phyloP scores from a whole-genome alignment of 192 early-diverging fungal genomes.

The Linnemannia schmuckeri region DNA sequence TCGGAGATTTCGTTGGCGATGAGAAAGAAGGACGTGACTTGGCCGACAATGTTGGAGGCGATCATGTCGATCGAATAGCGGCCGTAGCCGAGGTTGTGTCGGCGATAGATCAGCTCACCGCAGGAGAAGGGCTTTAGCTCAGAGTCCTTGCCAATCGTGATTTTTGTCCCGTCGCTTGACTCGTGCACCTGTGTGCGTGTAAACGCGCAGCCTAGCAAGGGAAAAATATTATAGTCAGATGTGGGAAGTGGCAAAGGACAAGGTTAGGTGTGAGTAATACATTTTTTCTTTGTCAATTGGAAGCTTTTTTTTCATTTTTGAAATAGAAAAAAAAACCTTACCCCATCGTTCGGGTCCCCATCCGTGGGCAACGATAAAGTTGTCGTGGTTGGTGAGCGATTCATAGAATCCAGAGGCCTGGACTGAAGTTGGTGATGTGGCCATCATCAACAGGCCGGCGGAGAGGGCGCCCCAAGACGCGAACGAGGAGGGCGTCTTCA shows the following conservation, averaged over 20 bases:
- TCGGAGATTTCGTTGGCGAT: conserved; percentile 42
- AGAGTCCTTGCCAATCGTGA: conserved; percentile 48
- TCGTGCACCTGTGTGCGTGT: conserved; percentile 39
- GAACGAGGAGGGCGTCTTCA: background rate
- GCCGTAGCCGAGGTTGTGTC: conserved; percentile 25
- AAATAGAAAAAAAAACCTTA: background rate
- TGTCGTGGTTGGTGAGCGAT: conserved; percentile 20
- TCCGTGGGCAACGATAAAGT: conserved; percentile 46
- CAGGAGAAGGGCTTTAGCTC: conserved; percentile 36
- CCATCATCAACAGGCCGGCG: background rate
- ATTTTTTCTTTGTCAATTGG: background rate
- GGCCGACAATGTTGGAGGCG: conserved; percentile 36
- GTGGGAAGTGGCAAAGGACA: too few relatives aligned
- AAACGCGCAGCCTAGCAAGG: conserved; percentile 38
- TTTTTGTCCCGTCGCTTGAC: conserved; percentile 7
- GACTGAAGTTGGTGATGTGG: background rate
- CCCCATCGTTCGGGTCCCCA: conserved; percentile 53
- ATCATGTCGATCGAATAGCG: conserved; percentile 51
- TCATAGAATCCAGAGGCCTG: conserved; percentile 21
- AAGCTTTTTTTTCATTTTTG: background rate
- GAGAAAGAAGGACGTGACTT: conserved; percentile 50
- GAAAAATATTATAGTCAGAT: too few relatives aligned
- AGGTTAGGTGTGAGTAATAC: background rate
- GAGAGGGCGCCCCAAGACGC: background rate
- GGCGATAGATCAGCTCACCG: conserved; percentile 33